Percentiles rank a stretch among this genome's conserved stretches.
These are phyloP conservation scores for Ulota crispa DNA, from an alignment of 225 moss, liverwort and hornwort species.

Conservation along the genomic window DNA sequence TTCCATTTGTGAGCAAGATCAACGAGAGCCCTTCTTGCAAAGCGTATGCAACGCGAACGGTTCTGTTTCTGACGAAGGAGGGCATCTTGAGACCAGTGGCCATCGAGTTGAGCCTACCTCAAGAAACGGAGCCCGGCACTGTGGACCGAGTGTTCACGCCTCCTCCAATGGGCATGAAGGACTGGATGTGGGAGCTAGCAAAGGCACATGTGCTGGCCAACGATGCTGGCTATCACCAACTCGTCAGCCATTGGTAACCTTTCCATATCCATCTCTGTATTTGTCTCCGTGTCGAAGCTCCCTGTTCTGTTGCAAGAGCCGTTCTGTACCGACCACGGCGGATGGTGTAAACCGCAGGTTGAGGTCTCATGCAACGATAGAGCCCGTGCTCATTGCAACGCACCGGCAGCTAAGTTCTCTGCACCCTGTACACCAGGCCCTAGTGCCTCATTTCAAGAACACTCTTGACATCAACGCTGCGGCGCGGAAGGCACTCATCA, in stretches of 20 bases:
- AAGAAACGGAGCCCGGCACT: slow-evolving; percentile 14
- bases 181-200: slow-evolving; percentile 72
- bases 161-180: slow-evolving; percentile 38
- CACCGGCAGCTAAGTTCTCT: slow-evolving; percentile 62
- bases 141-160: slow-evolving; percentile 59
- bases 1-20: slow-evolving; percentile 61
- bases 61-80: slow-evolving; percentile 57
- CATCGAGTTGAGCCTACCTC: slow-evolving; percentile 62
- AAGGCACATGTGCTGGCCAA: slow-evolving; percentile 67
- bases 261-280: not conserved
- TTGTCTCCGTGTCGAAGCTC: not conserved
- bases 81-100: slow-evolving; percentile 58
- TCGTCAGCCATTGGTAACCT: slow-evolving; percentile 66
- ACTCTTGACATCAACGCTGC: slow-evolving; percentile 71
- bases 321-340: not conserved
- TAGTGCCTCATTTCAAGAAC: slow-evolving; percentile 62
- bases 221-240: slow-evolving; percentile 71
- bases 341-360: slow-evolving; percentile 44
- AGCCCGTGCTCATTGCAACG: slow-evolving; percentile 63
- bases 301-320: not conserved
- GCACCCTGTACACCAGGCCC: slow-evolving; percentile 58
- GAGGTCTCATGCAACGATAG: slow-evolving; percentile 63
- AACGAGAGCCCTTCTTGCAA: slow-evolving; percentile 50
- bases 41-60: slow-evolving; percentile 59
- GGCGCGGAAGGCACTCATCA: slow-evolving; percentile 62